Percentiles rank a stretch among this genome's conserved stretches.
Evolutionary conservation across 345 rosid genomes (phyloP).

Genomic region (Passiflora organensis): DNA sequence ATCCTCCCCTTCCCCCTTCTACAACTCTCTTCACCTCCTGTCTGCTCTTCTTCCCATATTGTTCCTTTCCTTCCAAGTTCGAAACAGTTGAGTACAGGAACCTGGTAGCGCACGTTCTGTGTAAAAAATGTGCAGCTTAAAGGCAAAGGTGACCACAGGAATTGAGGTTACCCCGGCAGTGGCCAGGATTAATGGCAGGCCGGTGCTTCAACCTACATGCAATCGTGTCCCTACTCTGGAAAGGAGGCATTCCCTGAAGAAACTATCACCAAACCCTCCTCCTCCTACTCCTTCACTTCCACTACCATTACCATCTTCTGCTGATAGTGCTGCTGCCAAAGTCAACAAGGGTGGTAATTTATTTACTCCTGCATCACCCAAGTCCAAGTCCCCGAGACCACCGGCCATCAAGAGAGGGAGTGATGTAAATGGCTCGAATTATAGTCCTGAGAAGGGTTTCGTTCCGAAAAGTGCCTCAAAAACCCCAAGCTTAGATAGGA

Average conservation of each 20-base stretch:
- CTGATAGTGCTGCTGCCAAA: neutral
- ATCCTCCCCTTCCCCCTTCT: conserved; percentile 1
- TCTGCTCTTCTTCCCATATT: neutral
- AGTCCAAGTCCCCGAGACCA: conserved; percentile 32
- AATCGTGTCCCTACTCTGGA: conserved; percentile 34
- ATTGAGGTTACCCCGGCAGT: conserved; percentile 18
- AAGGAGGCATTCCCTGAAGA: conserved; percentile 29
- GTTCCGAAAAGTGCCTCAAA: conserved; percentile 9
- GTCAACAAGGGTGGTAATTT: conserved; percentile 1
- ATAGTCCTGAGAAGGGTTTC: conserved; percentile 32
- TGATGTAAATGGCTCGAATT: conserved; percentile 28
- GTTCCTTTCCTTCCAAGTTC: neutral
- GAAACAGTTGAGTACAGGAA: too few relatives aligned
- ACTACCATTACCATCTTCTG: neutral
- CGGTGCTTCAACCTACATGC: conserved; percentile 57
- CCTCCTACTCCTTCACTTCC: conserved; percentile 35
- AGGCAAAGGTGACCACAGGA: conserved; percentile 34
- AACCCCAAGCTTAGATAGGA: conserved; percentile 30
- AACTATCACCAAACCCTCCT: conserved; percentile 14
- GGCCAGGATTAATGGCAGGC: conserved; percentile 49
- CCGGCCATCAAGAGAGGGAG: conserved; percentile 33
- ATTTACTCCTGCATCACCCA: conserved; percentile 29
- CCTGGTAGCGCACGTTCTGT: too few relatives aligned
- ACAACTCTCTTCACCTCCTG: neutral
- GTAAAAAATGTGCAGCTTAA: conserved; percentile 36